Evolutionary conservation across 441 rosid genomes (phyloP).

Genomic region (Bocquillonia castaneifolia): DNA sequence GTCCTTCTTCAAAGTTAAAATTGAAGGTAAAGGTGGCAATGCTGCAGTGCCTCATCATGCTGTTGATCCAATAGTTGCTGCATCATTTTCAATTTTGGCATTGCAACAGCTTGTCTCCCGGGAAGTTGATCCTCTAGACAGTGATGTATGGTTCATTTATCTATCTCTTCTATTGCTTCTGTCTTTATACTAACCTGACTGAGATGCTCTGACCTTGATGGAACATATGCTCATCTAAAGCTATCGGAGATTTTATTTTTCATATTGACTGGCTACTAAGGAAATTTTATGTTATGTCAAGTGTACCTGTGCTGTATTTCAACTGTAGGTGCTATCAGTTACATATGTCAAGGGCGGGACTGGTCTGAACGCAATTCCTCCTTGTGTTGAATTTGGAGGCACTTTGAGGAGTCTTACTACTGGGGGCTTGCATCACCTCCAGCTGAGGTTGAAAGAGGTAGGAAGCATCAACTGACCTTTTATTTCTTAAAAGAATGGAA

Average conservation of each 20-base stretch:
- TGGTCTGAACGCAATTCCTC: slow-evolving; percentile 48
- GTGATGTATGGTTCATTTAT: slow-evolving; percentile 34
- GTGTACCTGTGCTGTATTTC: slow-evolving; percentile 17
- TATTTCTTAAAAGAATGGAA: not conserved
- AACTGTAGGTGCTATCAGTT: slow-evolving; percentile 65
- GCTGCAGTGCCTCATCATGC: slow-evolving; percentile 47
- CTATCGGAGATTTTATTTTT: not conserved
- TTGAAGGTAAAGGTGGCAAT: slow-evolving; percentile 55
- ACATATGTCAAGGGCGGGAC: slow-evolving; percentile 55
- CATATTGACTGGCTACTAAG: not conserved
- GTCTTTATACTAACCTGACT: not conserved
- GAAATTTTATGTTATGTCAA: slow-evolving; percentile 7
- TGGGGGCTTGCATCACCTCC: slow-evolving; percentile 55
- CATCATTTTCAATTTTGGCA: slow-evolving; percentile 62
- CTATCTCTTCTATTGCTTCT: slow-evolving; percentile 8
- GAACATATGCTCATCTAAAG: not conserved
- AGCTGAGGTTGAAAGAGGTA: slow-evolving; percentile 63
- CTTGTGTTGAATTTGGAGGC: slow-evolving; percentile 71
- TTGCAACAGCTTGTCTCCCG: slow-evolving; percentile 70
- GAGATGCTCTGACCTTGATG: not conserved
- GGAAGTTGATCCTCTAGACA: slow-evolving; percentile 68
- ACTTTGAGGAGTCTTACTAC: slow-evolving; percentile 81
- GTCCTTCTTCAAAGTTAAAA: slow-evolving; percentile 44
- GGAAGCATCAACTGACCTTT: not conserved
- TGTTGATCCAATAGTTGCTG: slow-evolving; percentile 59